A percentile compares a stretch with the other conserved stretches of the same genome.
These are phyloP conservation scores for Acorus calamus DNA, from an alignment of 106 monocot genomes.

Conservation along the genomic window DNA sequence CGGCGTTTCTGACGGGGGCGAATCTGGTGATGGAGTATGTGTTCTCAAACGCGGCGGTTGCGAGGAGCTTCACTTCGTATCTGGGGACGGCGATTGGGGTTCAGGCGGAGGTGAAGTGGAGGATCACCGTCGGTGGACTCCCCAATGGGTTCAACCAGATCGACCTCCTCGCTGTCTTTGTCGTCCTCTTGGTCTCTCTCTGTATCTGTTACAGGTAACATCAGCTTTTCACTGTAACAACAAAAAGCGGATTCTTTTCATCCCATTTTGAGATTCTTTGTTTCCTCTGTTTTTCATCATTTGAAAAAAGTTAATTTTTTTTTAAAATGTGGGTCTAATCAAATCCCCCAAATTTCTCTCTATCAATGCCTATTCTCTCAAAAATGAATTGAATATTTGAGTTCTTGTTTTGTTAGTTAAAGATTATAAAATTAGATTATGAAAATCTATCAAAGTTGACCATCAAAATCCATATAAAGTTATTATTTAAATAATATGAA, in stretches of 20 bases:
- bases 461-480: too few species aligned
- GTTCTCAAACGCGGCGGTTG: slow-evolving; percentile 92
- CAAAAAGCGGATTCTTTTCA: background rate
- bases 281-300: background rate
- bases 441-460: too few species aligned
- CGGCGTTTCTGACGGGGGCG: slow-evolving; percentile 81
- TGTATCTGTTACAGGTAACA: slow-evolving; percentile 80
- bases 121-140: slow-evolving; percentile 50
- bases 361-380: too few species aligned
- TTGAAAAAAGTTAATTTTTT: too few species aligned
- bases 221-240: background rate
- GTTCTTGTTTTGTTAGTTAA: too few species aligned
- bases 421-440: too few species aligned
- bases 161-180: slow-evolving; percentile 66
- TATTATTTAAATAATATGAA: too few species aligned
- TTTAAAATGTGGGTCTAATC: too few species aligned
- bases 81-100: slow-evolving; percentile 68
- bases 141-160: slow-evolving; percentile 85
- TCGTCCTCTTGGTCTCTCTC: slow-evolving; percentile 45
- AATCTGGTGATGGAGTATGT: slow-evolving; percentile 98
- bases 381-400: too few species aligned
- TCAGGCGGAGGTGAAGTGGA: slow-evolving; percentile 36
- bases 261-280: background rate
- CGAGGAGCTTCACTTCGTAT: slow-evolving; percentile 80
- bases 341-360: too few species aligned